These are phyloP conservation scores for Apiotrichum laibachii DNA, from an alignment of 1,284 basidiomycete species.

Conservation along the genomic window DNA sequence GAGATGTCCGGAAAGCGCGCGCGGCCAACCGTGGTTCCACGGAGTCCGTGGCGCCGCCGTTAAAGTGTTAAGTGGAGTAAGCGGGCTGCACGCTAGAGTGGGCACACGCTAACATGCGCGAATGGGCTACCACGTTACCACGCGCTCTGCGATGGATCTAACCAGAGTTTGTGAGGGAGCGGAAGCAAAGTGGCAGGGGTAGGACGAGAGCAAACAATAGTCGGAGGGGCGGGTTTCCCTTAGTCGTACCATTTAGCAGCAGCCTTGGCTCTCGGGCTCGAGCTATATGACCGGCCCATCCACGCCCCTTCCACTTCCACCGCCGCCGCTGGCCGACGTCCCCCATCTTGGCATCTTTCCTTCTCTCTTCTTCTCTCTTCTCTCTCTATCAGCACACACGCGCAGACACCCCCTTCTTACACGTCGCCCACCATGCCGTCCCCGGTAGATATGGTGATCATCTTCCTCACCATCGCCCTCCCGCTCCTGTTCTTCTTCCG, in stretches of 20 bases:
- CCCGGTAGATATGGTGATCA: conserved; percentile 41
- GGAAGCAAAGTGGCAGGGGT: not conserved
- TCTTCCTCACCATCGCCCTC: conserved; percentile 40
- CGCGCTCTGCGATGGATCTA: too few species aligned
- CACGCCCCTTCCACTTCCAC: too few species aligned
- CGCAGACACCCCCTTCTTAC: not conserved
- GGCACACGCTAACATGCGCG: too few species aligned
- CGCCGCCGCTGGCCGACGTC: not conserved
- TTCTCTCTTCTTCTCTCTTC: not conserved
- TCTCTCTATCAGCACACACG: not conserved
- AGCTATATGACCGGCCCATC: too few species aligned
- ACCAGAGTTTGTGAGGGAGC: too few species aligned
- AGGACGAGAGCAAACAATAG: not conserved
- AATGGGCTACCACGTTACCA: too few species aligned
- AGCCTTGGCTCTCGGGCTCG: too few species aligned
- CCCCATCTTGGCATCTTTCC: not conserved
- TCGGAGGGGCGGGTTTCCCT: too few species aligned
- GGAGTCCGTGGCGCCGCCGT: not conserved
- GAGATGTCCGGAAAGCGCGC: not conserved
- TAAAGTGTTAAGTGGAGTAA: too few species aligned
- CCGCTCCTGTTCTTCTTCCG: conserved; percentile 47
- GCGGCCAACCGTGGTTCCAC: not conserved
- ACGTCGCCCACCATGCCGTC: conserved; percentile 38
- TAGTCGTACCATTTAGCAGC: too few species aligned
- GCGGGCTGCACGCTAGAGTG: too few species aligned